Evolutionary conservation across 305 asterid species (phyloP), one percentile per base, ranked within the genome.

Genomic region (Ajuga reptans): DNA sequence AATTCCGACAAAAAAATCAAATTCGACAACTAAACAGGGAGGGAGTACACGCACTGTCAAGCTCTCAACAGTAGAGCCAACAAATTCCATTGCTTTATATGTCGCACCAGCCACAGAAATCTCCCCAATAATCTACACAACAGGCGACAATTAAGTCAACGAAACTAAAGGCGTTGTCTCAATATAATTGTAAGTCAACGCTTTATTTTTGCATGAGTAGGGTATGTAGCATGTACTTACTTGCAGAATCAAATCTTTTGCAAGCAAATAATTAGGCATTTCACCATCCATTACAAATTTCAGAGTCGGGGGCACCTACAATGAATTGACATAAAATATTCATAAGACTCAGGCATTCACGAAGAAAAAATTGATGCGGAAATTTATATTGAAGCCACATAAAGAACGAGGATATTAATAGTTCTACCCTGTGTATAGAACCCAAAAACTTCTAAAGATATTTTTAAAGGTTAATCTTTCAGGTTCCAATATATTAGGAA

Each of bases 51-150:
- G 1, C 27, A 91, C 97, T 11, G 82, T 78, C 82, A 87, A 84
- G 79, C 92, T 81, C 80, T 88, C 97, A 66, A 88, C 88, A 39
- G 97, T 79, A 36, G 85, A 47, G 27, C 97, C 97, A 49, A 91
- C 85, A 79, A 91, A 91, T 68, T 91, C 96, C 96, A 91, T 89
- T 75, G 95, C 89, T 76, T 87, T 88, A 51, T 91, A 91, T 56
- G 95, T 91, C 14, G 96, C 96, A 80, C 97, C 97, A 77, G 97
- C 79, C 69, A 91, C 97, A 4, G 97, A 91, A 62, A 91, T 85
- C 77, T 91, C 96, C 62, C 97, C 97, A 71, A 91, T 91, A 65
- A 89, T 91, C 97, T 88, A 77, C 82, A 64, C 43, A 57, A 14
- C 27, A 21, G 2, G 68, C 31, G 49, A 70, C 14, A 64, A 58